These are phyloP conservation scores for Tylopilus cervinicoccineus DNA, from an alignment of 768 basidiomycete genomes.

Conservation along the genomic window DNA sequence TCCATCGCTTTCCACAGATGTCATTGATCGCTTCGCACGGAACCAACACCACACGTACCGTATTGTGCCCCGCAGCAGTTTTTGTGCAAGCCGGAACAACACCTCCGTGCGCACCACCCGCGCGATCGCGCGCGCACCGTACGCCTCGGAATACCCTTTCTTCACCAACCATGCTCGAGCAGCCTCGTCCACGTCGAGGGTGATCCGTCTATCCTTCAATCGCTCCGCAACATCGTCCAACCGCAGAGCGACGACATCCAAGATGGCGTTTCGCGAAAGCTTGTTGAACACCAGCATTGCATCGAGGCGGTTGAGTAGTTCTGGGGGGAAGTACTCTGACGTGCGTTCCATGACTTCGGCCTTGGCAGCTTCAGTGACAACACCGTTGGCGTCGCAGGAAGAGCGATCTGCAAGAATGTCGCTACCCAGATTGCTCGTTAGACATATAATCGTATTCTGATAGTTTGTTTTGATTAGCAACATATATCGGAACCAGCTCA, in stretches of 20 bases:
- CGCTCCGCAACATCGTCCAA: constrained; percentile 69
- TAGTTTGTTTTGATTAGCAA: not conserved
- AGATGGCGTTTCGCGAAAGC: constrained; percentile 65
- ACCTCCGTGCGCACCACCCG: constrained; percentile 82
- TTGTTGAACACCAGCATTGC: constrained; percentile 90
- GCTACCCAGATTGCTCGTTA: constrained; percentile 85
- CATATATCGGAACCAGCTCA: not conserved
- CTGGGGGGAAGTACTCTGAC: constrained; percentile 81
- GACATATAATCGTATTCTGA: constrained; percentile 86
- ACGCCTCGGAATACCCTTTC: constrained; percentile 78
- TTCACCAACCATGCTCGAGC: constrained; percentile 68
- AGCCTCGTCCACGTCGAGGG: constrained; percentile 59
- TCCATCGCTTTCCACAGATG: constrained; percentile 42
- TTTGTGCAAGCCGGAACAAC: constrained; percentile 77
- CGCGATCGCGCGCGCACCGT: constrained; percentile 86
- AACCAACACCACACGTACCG: constrained; percentile 38
- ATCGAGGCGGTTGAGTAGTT: constrained; percentile 86
- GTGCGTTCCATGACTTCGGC: constrained; percentile 71
- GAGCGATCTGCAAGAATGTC: constrained; percentile 69
- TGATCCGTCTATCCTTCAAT: constrained; percentile 61
- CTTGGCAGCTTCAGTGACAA: constrained; percentile 58
- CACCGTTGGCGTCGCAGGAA: constrained; percentile 59
- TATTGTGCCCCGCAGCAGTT: constrained; percentile 75
- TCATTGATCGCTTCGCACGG: not conserved
- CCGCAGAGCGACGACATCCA: constrained; percentile 75